Base-by-base conservation (phyloP, 352 stramenopile genomes). In the Aphanomyces astaci region DNA sequence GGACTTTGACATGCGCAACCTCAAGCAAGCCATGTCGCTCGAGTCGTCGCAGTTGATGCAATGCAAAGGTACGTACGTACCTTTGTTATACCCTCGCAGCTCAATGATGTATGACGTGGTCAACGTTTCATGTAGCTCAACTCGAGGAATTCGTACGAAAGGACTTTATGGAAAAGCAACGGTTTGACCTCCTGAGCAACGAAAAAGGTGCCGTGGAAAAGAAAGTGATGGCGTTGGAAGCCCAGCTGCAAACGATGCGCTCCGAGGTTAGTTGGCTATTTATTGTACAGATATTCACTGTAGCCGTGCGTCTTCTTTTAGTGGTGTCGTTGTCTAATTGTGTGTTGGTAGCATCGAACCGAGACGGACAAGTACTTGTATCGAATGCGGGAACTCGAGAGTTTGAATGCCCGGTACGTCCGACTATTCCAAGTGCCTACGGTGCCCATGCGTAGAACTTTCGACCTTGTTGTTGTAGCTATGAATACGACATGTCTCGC, bases 281-380 rank as follows among this genome's bases (percentile, higher is more conserved):
- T n/a, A n/a, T n/a, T n/a, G n/a, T n/a, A n/a, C n/a, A n/a, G n/a
- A n/a, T n/a, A n/a, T n/a, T n/a, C n/a, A n/a, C n/a, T n/a, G n/a
- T n/a, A n/a, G n/a, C n/a, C n/a, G n/a, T n/a, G n/a, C n/a, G n/a
- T n/a, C n/a, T n/a, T n/a, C n/a, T n/a, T n/a, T n/a, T n/a, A n/a
- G n/a, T n/a, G n/a, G n/a, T n/a, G n/a, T n/a, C n/a, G n/a, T n/a
- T n/a, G n/a, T n/a, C n/a, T n/a, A n/a, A n/a, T n/a, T n/a, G n/a
- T n/a, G n/a, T n/a, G n/a, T n/a, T n/a, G n/a, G n/a, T n/a, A 68
- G 62, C 72, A 73, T 31, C 73, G 74, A 30, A 63, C 80, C 15
- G 78, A 86, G 48, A n/a, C 36, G 17, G 78, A 86, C 32, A 83
- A 81, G 40, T 63, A 82, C 45, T 78, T 48, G 36, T 81, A 77